A percentile compares a stretch with the other conserved stretches of the same genome.
Evolutionary conservation across 2,329 filamentous ascomycete genomes (phyloP).

Genomic region (Ceratocystis huliohia): DNA sequence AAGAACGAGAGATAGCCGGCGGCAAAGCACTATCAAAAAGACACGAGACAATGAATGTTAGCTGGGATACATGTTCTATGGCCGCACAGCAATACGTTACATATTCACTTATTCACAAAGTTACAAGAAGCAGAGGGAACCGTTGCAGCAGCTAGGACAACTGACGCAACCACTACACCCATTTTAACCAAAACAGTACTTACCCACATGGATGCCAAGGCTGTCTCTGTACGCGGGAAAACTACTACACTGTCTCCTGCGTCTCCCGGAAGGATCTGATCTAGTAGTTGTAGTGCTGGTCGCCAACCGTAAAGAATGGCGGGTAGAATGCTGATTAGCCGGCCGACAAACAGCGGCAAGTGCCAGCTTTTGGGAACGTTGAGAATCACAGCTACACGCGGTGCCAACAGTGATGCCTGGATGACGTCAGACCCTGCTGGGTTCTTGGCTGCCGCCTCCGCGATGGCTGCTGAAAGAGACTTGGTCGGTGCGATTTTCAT

Average conservation of each 20-base stretch:
- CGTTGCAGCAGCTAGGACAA: neutral
- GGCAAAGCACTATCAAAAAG: conserved; percentile 49
- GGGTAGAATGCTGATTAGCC: conserved; percentile 58
- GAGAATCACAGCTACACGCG: conserved; percentile 64
- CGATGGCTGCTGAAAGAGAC: conserved; percentile 17
- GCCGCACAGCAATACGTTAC: neutral
- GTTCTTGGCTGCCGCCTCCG: conserved; percentile 16
- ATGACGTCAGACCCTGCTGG: conserved; percentile 12
- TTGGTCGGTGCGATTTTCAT: conserved; percentile 19
- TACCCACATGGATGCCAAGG: conserved; percentile 63
- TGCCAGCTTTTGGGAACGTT: conserved; percentile 63
- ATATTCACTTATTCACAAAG: too few species aligned
- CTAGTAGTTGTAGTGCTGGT: conserved; percentile 54
- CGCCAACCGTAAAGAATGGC: conserved; percentile 60
- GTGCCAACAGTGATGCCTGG: conserved; percentile 46
- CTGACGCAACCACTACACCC: neutral
- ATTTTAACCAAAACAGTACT: conserved; percentile 25
- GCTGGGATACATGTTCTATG: neutral
- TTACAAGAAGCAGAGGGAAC: neutral
- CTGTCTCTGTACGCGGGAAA: conserved; percentile 50
- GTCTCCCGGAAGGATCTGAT: conserved; percentile 41
- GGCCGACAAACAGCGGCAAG: conserved; percentile 56
- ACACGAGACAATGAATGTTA: neutral
- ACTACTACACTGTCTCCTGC: conserved; percentile 10
- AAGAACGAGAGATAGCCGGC: conserved; percentile 70